These are phyloP conservation scores for Parathielavia appendiculata DNA, from an alignment of 495 filamentous ascomycete genomes.

Conservation along the genomic window DNA sequence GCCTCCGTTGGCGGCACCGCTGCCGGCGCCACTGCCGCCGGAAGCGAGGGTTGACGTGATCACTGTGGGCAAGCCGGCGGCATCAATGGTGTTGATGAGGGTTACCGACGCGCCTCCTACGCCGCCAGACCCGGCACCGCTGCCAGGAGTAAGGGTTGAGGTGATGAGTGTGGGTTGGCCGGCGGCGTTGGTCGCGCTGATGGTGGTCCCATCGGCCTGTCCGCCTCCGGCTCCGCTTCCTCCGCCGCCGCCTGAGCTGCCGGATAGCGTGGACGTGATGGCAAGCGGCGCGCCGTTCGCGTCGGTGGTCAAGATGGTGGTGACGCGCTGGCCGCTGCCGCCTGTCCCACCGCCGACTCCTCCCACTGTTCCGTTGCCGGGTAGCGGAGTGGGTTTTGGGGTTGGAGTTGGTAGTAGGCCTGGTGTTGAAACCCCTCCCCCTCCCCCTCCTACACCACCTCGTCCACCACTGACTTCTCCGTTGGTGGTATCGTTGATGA, in stretches of 20 bases:
- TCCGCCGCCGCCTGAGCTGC: not conserved
- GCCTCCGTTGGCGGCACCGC: too few relatives aligned
- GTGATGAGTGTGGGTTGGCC: not conserved
- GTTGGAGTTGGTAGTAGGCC: not conserved
- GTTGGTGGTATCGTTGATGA: slow-evolving; percentile 8
- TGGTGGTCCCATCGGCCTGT: not conserved
- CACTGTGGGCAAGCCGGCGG: not conserved
- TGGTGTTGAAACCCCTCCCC: not conserved
- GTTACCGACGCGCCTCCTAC: not conserved
- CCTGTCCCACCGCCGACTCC: not conserved
- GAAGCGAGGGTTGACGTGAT: not conserved
- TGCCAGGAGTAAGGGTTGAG: not conserved
- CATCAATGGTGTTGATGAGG: not conserved
- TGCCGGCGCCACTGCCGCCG: too few relatives aligned
- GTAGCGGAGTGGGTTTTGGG: not conserved
- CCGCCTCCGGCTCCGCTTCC: not conserved
- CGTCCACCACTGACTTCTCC: not conserved
- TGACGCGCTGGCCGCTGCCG: slow-evolving; percentile 3
- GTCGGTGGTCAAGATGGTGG: slow-evolving; percentile 13
- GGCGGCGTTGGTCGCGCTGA: not conserved
- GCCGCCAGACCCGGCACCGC: slow-evolving; percentile 1
- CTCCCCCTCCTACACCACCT: too few relatives aligned
- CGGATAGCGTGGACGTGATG: not conserved
- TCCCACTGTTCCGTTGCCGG: slow-evolving; percentile 8
- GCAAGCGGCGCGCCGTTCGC: not conserved